Evolutionary conservation across 352 stramenopile genomes (phyloP), one percentile per base, ranked within the genome.

Genomic region (Phytophthora pseudosyringae): DNA sequence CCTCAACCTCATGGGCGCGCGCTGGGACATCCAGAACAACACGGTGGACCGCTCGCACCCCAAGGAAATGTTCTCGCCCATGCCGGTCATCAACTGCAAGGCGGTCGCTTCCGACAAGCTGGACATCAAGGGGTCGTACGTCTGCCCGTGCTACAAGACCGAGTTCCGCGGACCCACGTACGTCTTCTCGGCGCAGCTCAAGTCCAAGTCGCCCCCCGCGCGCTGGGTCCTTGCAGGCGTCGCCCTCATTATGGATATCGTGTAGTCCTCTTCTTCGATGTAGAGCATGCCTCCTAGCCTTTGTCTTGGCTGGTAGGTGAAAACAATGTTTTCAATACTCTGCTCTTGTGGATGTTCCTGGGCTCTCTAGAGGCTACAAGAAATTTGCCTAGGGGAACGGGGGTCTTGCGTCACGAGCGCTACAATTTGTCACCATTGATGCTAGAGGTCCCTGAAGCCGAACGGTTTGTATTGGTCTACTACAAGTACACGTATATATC

Each of bases 71-170:
- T 99, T 99, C 66, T 98, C 83, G 38, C 55, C 83, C 21, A 98
- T 99, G 94, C 97, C 97, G 18, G 90, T 99, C 48, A 98, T 99
- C 71, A 98, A 99, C 73, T 97, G 98, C 69, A 98, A 98, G 69
- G 97, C 97, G 28, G 93, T 99, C 11, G 88, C 93, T 0, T 75
- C 89, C 5, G 97, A 99, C 67, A 98, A 98, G 59, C 87, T 97
- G 3, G 97, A 99, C 48, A 55, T 97, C 32, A 98, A 97, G 50
- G 96, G 94, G 3, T 86, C 98, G 26, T 99, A 98, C 73, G 59
- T 97, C 5, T 99, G 97, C 67, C 97, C 97, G 25, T 95, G 90
- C 44, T 99, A 99, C 84, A 99, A 98, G 79, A 99, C 97, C 1
- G 91, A 99, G 74, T 86, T 91, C 62, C 83, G 97, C 39, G 97